phyloP scores from a whole-genome alignment of 768 basidiomycete species.

The Suillus occidentalis region DNA sequence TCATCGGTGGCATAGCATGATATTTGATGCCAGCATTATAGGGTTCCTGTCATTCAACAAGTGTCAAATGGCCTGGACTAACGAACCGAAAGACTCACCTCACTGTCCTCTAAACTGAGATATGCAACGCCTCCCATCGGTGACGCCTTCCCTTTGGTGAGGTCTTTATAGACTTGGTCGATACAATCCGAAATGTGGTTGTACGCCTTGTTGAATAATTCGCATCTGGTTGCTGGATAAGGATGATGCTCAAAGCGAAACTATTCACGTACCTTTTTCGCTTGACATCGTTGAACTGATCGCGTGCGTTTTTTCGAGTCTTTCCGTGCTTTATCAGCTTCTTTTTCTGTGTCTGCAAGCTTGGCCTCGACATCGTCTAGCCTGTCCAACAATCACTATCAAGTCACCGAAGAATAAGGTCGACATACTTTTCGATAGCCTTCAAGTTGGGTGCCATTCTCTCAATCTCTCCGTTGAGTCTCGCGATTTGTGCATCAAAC shows the following conservation, averaged over 20 bases:
- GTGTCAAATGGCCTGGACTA: slow-evolving; percentile 8
- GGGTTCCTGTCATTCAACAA: slow-evolving; percentile 56
- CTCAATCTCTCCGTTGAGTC: slow-evolving; percentile 79
- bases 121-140: slow-evolving; percentile 98
- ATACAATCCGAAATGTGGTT: slow-evolving; percentile 94
- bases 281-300: slow-evolving; percentile 88
- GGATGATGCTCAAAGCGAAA: background rate
- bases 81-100: slow-evolving; percentile 55
- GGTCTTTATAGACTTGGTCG: slow-evolving; percentile 94
- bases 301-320: slow-evolving; percentile 89
- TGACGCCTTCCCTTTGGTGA: slow-evolving; percentile 92
- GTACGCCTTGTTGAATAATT: slow-evolving; percentile 95
- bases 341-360: slow-evolving; percentile 84
- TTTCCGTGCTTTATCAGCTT: slow-evolving; percentile 89
- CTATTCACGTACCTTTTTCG: slow-evolving; percentile 58
- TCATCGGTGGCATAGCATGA: slow-evolving; percentile 99
- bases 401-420: background rate
- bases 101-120: slow-evolving; percentile 91
- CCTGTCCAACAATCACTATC: slow-evolving; percentile 35
- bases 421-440: slow-evolving; percentile 79
- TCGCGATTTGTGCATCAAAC: slow-evolving; percentile 71
- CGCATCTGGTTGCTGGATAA: slow-evolving; percentile 43
- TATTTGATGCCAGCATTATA: slow-evolving; percentile 92
- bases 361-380: slow-evolving; percentile 84
- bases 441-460: slow-evolving; percentile 97